Base-by-base conservation (phyloP, 768 basidiomycete genomes). In the Holtermanniella nyarrowii region DNA sequence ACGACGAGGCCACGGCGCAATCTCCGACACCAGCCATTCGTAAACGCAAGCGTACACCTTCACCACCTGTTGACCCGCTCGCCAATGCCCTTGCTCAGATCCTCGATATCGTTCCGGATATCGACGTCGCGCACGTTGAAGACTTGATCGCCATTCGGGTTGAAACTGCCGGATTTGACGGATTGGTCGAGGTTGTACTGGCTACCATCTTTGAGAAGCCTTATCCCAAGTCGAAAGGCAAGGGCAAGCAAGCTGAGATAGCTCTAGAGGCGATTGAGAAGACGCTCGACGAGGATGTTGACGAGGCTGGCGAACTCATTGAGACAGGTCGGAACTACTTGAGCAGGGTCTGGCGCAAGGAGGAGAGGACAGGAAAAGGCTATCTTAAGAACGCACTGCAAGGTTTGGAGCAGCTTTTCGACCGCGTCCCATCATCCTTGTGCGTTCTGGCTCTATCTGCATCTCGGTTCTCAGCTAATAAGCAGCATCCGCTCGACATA, bases 401-500 rank as follows among this genome's bases (percentile, higher is more conserved):
- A 12, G 83, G 86, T 62, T 83, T 82, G 64, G 70, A 66, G 21
- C 75, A 68, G 62, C 72, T 54, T n/a, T 63, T 64, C 27, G 54
- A 55, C 3, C 22, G 22, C 12, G 53, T 68, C 14, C 53, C 48
- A 3, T 22, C 52, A 5, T 50, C 50, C 26, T 52, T 57, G 61
- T 46, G 22, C 26, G 52, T 49, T 22, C 44, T 46, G 18, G 16
- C 78, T 80, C 55, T 87, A 81, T 66, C 80, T 82, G 1, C 70
- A 70, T 42, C 76, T 83, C 12, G 80, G 82, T 0, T 7, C 31
- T 7, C 31, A 37, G 31, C 31, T 37, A 7, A 37, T 16, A 37
- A 78, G 74, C 0, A 76, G 81, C 59, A 73, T 86, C 37, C 78
- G 78, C 21, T 58, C 62, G n/a, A 67, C 61, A 10, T 73, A 84